Conservation (phyloP, 768 basidiomycete species). For the Kwoniella sp. region DNA sequence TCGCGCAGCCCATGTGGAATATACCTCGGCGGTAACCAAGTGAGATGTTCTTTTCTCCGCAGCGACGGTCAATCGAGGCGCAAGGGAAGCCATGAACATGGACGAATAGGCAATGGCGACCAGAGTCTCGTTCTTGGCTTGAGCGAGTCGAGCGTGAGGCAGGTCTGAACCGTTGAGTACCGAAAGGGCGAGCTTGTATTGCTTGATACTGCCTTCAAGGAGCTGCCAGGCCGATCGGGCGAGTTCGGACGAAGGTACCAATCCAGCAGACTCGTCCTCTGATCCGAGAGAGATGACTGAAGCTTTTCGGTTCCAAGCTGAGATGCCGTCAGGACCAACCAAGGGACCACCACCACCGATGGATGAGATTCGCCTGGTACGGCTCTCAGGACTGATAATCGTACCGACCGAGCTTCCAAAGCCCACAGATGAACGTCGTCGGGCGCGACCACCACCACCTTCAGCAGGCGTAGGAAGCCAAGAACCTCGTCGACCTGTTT, state of each 20-base stretch:
- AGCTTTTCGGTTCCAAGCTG: slow-evolving; percentile 52
- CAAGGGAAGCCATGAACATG: slow-evolving; percentile 50
- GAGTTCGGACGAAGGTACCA: slow-evolving; percentile 43
- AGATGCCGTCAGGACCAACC: slow-evolving; percentile 44
- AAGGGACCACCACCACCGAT: slow-evolving; percentile 37
- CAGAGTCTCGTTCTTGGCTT: slow-evolving; percentile 46
- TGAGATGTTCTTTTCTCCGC: slow-evolving; percentile 46
- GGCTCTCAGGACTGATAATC: slow-evolving; percentile 6
- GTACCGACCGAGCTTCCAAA: slow-evolving; percentile 3
- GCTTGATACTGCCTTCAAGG: slow-evolving; percentile 48
- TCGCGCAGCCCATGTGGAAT: slow-evolving; percentile 54
- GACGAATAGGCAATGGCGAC: slow-evolving; percentile 46
- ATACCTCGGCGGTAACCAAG: slow-evolving; percentile 54
- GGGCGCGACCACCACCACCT: slow-evolving; percentile 4
- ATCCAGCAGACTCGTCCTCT: slow-evolving; percentile 34
- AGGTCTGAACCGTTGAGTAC: slow-evolving; percentile 43
- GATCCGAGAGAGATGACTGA: slow-evolving; percentile 44
- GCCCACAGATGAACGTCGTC: slow-evolving; percentile 18
- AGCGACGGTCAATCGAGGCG: slow-evolving; percentile 42
- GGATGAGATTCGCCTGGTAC: slow-evolving; percentile 37
- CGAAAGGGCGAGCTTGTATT: slow-evolving; percentile 53
- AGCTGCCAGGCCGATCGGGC: slow-evolving; percentile 50
- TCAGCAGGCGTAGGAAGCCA: slow-evolving; percentile 36
- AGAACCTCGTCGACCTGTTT: slow-evolving; percentile 35
- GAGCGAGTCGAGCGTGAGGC: slow-evolving; percentile 40